These are phyloP conservation scores for Tylopilus orsonianus DNA, from an alignment of 1,284 basidiomycete genomes.

Conservation along the genomic window DNA sequence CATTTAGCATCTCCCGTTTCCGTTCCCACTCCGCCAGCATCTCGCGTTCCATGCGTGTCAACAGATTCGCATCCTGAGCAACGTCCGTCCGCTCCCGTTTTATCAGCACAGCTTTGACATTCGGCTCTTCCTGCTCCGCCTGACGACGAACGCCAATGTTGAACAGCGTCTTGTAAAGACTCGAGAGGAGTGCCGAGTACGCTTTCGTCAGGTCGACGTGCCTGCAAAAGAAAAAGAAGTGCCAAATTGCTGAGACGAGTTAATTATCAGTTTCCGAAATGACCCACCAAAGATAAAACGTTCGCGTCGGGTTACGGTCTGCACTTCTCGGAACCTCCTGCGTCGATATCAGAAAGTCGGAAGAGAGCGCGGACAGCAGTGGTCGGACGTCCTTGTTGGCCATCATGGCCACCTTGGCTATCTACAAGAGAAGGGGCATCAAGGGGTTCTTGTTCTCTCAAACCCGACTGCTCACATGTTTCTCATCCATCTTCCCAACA, in stretches of 20 bases:
- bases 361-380: slow-evolving; percentile 75
- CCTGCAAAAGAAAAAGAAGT: slow-evolving; percentile 40
- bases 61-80: slow-evolving; percentile 63
- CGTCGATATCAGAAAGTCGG: slow-evolving; percentile 80
- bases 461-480: slow-evolving; percentile 46
- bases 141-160: slow-evolving; percentile 76
- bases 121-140: slow-evolving; percentile 66
- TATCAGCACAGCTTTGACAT: slow-evolving; percentile 68
- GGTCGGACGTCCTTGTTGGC: slow-evolving; percentile 85
- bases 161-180: slow-evolving; percentile 84
- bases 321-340: slow-evolving; percentile 90
- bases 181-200: slow-evolving; percentile 71
- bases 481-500: slow-evolving; percentile 96
- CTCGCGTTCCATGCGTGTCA: slow-evolving; percentile 73
- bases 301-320: slow-evolving; percentile 82
- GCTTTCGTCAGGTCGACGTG: slow-evolving; percentile 84
- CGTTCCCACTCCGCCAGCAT: slow-evolving; percentile 65
- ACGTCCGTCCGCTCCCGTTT: slow-evolving; percentile 83
- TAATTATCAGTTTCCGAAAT: not conserved
- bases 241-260: not conserved
- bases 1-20: slow-evolving; percentile 68
- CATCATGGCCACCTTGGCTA: slow-evolving; percentile 93
- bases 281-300: slow-evolving; percentile 85
- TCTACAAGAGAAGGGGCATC: slow-evolving; percentile 45
- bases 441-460: not conserved